Evolutionary conservation across 306 rosid genomes (phyloP), one percentile per base, ranked within the genome.

Genomic region (Ormosia emarginata): DNA sequence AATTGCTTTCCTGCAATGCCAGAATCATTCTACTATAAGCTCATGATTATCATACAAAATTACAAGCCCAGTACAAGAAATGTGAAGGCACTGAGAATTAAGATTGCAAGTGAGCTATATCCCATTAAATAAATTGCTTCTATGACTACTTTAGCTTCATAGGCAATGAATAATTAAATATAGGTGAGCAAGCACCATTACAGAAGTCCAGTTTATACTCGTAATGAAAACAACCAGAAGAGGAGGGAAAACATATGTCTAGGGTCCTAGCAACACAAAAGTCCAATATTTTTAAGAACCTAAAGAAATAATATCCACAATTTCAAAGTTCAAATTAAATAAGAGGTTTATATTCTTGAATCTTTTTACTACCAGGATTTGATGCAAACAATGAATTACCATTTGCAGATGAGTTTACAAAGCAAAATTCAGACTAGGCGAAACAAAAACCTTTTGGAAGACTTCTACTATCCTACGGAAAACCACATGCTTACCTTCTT

Each of bases 1-100:
- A 96, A 83, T 12, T 90, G 90, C 79, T 93, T 96, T 82, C 98
- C 99, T 96, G 81, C 71, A 87, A 71, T 37, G 40, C 77, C 78
- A 74, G 6, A 47, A 82, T 11, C 80, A 12, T 11, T 77, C 44
- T 32, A 82, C 46, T 39, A 63, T 78, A 71, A 78, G 74, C 50
- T 77, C 15, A 30, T 9, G 50, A 77, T 74, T 77, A 9, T 57
- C 64, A 74, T 7, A 74, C 13, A n/a, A 65, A 71, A 74, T 40
- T 62, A 43, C 77, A 40, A 32, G 57, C 17, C 9, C 55, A 63
- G 61, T 12, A 53, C 36, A 32, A 59, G 47, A 63, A 40, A 47
- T 14, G 11, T 77, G 73, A 71, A 18, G 52, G 47, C 77, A 70
- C 36, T 53, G 12, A 33, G 70, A 62, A 66, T 29, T 46, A 33